A percentile compares a stretch with the other conserved stretches of the same genome.
These are phyloP conservation scores for Casuarina cunninghamiana DNA, from an alignment of 306 rosid genomes.

Conservation along the genomic window DNA sequence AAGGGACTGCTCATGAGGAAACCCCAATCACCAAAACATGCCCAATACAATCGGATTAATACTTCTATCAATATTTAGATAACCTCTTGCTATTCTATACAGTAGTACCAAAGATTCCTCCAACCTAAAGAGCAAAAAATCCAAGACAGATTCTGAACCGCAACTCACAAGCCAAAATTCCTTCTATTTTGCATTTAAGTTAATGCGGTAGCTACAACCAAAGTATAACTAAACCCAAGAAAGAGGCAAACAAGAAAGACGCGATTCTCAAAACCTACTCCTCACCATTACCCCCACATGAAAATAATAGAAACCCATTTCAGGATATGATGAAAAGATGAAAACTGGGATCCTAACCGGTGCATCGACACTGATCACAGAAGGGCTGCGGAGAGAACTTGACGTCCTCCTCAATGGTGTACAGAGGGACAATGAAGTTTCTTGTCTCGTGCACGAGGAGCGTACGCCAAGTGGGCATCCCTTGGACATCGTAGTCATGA, in stretches of 20 bases:
- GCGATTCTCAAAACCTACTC: background rate
- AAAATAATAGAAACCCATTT: conserved; percentile 2
- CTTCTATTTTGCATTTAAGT: no score
- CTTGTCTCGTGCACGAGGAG: conserved; percentile 64
- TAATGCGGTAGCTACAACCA: background rate
- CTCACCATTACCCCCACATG: background rate
- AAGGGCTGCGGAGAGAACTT: conserved; percentile 50
- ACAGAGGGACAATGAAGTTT: conserved; percentile 63
- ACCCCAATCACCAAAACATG: conserved; percentile 1
- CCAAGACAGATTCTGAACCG: no score
- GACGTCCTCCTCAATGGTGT: conserved; percentile 69
- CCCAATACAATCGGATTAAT: background rate
- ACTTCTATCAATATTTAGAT: no score
- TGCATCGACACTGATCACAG: conserved; percentile 78
- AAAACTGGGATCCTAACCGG: conserved; percentile 39
- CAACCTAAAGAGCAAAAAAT: no score
- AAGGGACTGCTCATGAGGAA: background rate
- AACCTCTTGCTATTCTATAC: no score
- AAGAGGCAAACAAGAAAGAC: background rate
- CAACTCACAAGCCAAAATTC: no score
- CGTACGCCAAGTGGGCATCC: conserved; percentile 69
- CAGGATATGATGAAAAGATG: background rate
- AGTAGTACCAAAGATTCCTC: no score
- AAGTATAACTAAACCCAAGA: background rate
- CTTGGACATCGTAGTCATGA: conserved; percentile 51